Evolutionary conservation across 2,329 filamentous ascomycete species (phyloP).

Genomic region (Immersiporthe knoxdaviesiana): DNA sequence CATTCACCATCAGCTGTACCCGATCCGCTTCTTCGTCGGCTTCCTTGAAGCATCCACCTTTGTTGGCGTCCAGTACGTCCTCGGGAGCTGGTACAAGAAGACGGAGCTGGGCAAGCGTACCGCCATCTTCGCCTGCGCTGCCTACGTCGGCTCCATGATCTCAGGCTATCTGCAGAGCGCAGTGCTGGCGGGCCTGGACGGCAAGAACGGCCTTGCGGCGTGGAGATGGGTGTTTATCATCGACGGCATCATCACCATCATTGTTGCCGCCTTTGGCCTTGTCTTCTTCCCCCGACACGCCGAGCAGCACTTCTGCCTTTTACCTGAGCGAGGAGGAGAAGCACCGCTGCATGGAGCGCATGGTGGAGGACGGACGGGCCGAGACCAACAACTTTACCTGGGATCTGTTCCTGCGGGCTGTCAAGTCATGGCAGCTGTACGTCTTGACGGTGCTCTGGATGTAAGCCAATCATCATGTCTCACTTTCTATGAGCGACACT

Average conservation of each 20-base stretch:
- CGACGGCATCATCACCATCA: constrained; percentile 55
- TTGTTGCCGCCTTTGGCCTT: constrained; percentile 54
- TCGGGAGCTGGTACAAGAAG: constrained; percentile 62
- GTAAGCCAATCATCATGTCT: constrained; percentile 24
- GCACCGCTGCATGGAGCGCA: constrained; percentile 44
- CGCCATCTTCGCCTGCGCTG: constrained; percentile 63
- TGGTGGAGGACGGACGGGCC: constrained; percentile 36
- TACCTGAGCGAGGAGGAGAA: constrained; percentile 41
- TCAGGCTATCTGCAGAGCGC: constrained; percentile 59
- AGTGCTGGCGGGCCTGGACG: constrained; percentile 43
- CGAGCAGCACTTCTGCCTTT: constrained; percentile 43
- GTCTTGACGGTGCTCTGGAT: constrained; percentile 37
- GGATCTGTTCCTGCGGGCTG: constrained; percentile 33
- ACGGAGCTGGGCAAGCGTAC: constrained; percentile 64
- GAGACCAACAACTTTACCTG: constrained; percentile 34
- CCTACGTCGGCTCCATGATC: constrained; percentile 63
- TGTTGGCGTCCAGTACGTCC: constrained; percentile 52
- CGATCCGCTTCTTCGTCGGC: constrained; percentile 49
- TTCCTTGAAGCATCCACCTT: constrained; percentile 53
- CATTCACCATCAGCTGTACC: constrained; percentile 29
- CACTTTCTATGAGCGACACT: neutral
- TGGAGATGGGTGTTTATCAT: constrained; percentile 57
- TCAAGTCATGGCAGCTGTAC: constrained; percentile 36
- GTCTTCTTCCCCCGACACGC: constrained; percentile 52
- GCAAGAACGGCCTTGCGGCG: constrained; percentile 48